Conservation (phyloP, 257 asterid species). For the Nicotiana sylvestris region DNA sequence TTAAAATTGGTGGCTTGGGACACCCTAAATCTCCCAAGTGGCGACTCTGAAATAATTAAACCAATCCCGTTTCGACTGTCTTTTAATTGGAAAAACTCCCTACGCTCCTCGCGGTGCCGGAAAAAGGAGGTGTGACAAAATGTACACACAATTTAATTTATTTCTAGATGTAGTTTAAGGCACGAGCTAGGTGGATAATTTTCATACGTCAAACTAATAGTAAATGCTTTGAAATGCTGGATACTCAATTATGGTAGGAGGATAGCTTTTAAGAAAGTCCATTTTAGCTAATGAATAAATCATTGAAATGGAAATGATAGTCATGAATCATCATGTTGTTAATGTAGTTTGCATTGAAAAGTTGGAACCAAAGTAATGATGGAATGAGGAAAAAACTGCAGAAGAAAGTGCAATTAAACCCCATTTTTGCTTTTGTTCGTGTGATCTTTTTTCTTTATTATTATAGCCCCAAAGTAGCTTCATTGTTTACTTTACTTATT, state of each 20-base stretch:
- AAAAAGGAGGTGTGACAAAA: too few relatives aligned
- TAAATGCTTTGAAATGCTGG: background rate
- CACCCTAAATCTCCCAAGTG: too few relatives aligned
- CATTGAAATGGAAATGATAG: too few relatives aligned
- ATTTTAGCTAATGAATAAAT: too few relatives aligned
- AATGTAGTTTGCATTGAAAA: background rate
- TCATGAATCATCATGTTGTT: background rate
- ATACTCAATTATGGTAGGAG: background rate
- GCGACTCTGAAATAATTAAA: too few relatives aligned
- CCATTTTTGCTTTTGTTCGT: background rate
- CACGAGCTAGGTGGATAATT: background rate
- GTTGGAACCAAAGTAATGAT: constrained; percentile 18
- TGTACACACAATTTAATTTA: background rate
- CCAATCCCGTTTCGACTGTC: too few relatives aligned
- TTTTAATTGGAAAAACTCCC: too few relatives aligned
- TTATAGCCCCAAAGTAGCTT: background rate
- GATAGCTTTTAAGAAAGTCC: background rate
- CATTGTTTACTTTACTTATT: background rate
- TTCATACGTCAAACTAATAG: background rate
- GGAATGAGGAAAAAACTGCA: background rate
- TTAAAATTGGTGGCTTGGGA: too few relatives aligned
- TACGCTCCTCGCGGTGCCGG: too few relatives aligned
- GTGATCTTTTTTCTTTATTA: background rate
- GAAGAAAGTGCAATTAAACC: constrained; percentile 17
- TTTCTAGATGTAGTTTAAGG: background rate